A percentile compares a stretch with the other conserved stretches of the same genome.
Conservation (phyloP, 2,329 filamentous ascomycete species). For the Paecilomyces sp. region DNA sequence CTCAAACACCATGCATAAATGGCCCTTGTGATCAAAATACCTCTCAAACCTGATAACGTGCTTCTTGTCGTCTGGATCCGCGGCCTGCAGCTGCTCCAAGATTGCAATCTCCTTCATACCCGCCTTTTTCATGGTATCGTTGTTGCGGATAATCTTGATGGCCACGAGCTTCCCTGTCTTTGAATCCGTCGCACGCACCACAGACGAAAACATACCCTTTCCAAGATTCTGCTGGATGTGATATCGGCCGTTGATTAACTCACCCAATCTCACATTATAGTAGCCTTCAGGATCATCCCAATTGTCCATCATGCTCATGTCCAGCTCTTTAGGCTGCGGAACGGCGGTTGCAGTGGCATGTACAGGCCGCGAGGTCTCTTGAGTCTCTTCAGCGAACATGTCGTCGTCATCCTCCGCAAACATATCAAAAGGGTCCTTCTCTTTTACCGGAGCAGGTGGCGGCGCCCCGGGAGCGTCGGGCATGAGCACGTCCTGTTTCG, state of each 20-base stretch:
- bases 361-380: conserved; percentile 43
- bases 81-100: conserved; percentile 74
- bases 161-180: conserved; percentile 72
- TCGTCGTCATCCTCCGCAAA: conserved; percentile 61
- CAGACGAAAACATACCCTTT: conserved; percentile 92
- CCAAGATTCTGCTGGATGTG: conserved; percentile 82
- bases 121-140: conserved; percentile 84
- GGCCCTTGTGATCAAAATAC: conserved; percentile 87
- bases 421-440: conserved; percentile 55
- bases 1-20: conserved; percentile 95
- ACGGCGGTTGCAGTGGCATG: conserved; percentile 43
- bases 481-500: conserved; percentile 45
- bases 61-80: conserved; percentile 82
- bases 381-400: conserved; percentile 78
- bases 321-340: conserved; percentile 51
- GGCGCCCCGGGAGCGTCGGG: conserved; percentile 30
- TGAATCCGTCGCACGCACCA: conserved; percentile 79
- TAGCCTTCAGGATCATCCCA: conserved; percentile 93
- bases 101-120: conserved; percentile 94
- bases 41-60: conserved; percentile 84
- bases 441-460: conserved; percentile 32
- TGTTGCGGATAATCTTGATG: conserved; percentile 96
- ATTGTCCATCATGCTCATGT: conserved; percentile 77
- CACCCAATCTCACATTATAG: conserved; percentile 89
- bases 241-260: conserved; percentile 82